Conservation (phyloP, 2,329 filamentous ascomycete genomes). For the Alternaria triticimaculans region DNA sequence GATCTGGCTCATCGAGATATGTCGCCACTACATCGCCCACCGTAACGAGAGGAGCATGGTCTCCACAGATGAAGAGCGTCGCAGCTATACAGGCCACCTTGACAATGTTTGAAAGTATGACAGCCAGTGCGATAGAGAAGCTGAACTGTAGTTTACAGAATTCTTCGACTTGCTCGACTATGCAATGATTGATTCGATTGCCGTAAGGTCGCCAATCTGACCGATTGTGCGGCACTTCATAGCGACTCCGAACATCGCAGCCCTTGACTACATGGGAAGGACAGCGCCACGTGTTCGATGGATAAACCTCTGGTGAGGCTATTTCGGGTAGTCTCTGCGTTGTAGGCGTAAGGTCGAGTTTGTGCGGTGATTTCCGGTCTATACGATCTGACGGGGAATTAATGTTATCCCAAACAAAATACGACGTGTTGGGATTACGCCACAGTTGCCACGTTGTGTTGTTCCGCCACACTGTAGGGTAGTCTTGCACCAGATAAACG, state of each 20-base stretch:
- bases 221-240: conserved; percentile 10
- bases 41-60: conserved; percentile 23
- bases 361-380: background rate
- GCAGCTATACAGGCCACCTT: conserved; percentile 15
- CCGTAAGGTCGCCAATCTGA: conserved; percentile 18
- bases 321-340: background rate
- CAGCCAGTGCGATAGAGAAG: conserved; percentile 25
- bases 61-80: conserved; percentile 14
- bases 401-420: background rate
- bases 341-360: background rate
- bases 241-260: conserved; percentile 6
- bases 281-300: conserved; percentile 22
- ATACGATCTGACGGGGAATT: background rate
- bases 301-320: conserved; percentile 3
- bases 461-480: conserved; percentile 12
- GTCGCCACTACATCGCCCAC: conserved; percentile 29
- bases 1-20: conserved; percentile 25
- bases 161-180: conserved; percentile 25
- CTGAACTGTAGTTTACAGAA: conserved; percentile 36
- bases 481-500: conserved; percentile 17
- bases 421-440: background rate
- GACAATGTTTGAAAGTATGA: conserved; percentile 14
- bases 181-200: conserved; percentile 21
- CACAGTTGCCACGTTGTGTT: background rate
- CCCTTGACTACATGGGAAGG: background rate